Evolutionary conservation across 1,139 yeast species (phyloP).

Genomic region (Citeromyces hawaiiensis): DNA sequence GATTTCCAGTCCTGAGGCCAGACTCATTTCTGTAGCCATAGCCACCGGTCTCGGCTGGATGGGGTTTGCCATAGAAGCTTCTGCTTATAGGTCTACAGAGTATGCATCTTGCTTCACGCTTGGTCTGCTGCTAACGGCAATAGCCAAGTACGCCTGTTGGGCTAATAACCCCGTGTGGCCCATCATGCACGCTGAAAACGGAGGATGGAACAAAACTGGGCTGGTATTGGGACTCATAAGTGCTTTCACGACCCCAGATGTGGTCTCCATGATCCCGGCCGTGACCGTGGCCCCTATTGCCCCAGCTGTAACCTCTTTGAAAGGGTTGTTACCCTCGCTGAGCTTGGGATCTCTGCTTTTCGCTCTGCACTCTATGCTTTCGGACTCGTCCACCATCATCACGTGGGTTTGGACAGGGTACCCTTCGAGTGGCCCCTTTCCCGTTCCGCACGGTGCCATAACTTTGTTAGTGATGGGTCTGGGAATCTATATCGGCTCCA

Average conservation of each 20-base stretch:
- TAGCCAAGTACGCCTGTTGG: slow-evolving; percentile 61
- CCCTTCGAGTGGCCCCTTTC: slow-evolving; percentile 77
- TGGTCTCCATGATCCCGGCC: slow-evolving; percentile 9
- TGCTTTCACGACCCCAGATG: slow-evolving; percentile 39
- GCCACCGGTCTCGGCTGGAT: slow-evolving; percentile 58
- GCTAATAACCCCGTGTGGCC: slow-evolving; percentile 97
- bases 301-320: slow-evolving; percentile 1
- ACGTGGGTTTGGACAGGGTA: slow-evolving; percentile 94
- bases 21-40: slow-evolving; percentile 51
- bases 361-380: slow-evolving; percentile 58
- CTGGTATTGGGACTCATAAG: slow-evolving; percentile 50
- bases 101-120: slow-evolving; percentile 51
- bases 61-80: slow-evolving; percentile 29
- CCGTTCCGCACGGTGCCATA: slow-evolving; percentile 76
- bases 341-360: slow-evolving; percentile 76
- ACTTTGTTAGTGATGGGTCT: slow-evolving; percentile 44
- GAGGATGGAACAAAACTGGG: slow-evolving; percentile 75
- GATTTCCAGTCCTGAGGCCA: slow-evolving; percentile 50
- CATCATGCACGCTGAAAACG: slow-evolving; percentile 72
- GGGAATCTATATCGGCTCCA: slow-evolving; percentile 37
- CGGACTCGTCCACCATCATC: slow-evolving; percentile 76
- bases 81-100: slow-evolving; percentile 22
- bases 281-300: slow-evolving; percentile 2
- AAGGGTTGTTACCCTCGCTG: slow-evolving; percentile 28
- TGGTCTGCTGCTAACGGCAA: slow-evolving; percentile 64